phyloP scores from a whole-genome alignment of 2,329 filamentous ascomycete genomes.

The Balansia obtecta region DNA sequence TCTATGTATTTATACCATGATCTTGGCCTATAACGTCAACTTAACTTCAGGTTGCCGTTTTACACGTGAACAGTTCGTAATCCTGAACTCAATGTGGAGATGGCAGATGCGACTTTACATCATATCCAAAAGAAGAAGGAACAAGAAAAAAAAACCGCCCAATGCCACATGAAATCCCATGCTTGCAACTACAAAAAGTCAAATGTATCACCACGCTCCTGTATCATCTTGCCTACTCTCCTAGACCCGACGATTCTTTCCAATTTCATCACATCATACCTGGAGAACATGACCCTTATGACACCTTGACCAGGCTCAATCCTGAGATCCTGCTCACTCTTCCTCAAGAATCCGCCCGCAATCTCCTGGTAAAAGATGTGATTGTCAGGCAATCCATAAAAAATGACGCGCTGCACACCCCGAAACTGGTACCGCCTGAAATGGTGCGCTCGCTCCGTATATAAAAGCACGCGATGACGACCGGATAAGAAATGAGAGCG shows the following conservation, averaged over 20 bases:
- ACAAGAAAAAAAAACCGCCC: not conserved
- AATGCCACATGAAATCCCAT: not conserved
- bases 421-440: conserved; percentile 78
- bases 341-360: conserved; percentile 52
- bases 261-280: conserved; percentile 78
- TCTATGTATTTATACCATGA: conserved; percentile 5
- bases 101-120: not conserved
- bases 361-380: conserved; percentile 70
- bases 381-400: conserved; percentile 88
- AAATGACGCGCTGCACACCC: conserved; percentile 72
- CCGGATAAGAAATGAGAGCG: conserved; percentile 79
- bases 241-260: conserved; percentile 78
- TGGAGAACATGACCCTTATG: conserved; percentile 61
- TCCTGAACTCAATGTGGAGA: not conserved
- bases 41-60: not conserved
- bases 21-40: not conserved
- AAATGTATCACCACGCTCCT: conserved; percentile 79
- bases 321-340: conserved; percentile 43
- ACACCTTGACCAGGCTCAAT: conserved; percentile 46
- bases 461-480: conserved; percentile 71
- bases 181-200: conserved; percentile 62
- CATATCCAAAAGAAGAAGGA: too few relatives aligned
- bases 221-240: conserved; percentile 72
- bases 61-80: not conserved
- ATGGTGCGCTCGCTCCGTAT: conserved; percentile 93